phyloP scores from a whole-genome alignment of 106 monocot genomes.

The Dendrobium officinale region DNA sequence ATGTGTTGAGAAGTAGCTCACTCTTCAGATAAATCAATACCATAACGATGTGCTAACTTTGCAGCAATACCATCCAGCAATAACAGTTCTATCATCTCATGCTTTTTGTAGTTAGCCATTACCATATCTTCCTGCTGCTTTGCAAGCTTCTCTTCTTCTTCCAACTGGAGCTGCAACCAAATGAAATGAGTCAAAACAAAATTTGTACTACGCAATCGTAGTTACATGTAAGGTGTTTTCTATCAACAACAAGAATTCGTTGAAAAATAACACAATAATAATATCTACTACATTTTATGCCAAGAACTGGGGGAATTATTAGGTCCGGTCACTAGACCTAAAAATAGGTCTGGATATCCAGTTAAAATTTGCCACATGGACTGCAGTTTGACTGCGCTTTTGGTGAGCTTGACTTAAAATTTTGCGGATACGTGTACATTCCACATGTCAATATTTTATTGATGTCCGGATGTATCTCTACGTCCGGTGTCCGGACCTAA shows the following conservation, averaged over 20 bases:
- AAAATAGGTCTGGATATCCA: too few species aligned
- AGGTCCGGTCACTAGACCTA: too few species aligned
- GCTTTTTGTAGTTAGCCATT: conserved; percentile 51
- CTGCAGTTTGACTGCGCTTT: too few species aligned
- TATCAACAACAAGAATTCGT: conserved; percentile 30
- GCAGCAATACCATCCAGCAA: conserved; percentile 42
- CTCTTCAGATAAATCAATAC: conserved; percentile 24
- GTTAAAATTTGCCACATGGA: too few species aligned
- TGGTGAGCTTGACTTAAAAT: too few species aligned
- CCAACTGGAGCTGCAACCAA: conserved; percentile 44
- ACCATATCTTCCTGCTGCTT: conserved; percentile 58
- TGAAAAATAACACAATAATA: conserved; percentile 15
- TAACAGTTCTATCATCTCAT: conserved; percentile 59
- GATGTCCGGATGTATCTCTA: too few species aligned
- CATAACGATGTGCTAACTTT: conserved; percentile 48
- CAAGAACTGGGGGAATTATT: neutral
- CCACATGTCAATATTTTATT: too few species aligned
- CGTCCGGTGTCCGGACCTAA: too few species aligned
- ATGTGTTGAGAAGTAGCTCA: too few species aligned
- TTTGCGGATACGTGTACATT: too few species aligned
- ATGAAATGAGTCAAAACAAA: neutral
- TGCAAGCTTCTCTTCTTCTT: conserved; percentile 67
- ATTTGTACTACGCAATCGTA: too few species aligned
- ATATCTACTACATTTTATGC: neutral
- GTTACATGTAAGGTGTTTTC: too few species aligned